Percentiles rank a stretch among this genome's conserved stretches.
Evolutionary conservation across 306 rosid genomes (phyloP).

Genomic region (Trichosanthes truncata): DNA sequence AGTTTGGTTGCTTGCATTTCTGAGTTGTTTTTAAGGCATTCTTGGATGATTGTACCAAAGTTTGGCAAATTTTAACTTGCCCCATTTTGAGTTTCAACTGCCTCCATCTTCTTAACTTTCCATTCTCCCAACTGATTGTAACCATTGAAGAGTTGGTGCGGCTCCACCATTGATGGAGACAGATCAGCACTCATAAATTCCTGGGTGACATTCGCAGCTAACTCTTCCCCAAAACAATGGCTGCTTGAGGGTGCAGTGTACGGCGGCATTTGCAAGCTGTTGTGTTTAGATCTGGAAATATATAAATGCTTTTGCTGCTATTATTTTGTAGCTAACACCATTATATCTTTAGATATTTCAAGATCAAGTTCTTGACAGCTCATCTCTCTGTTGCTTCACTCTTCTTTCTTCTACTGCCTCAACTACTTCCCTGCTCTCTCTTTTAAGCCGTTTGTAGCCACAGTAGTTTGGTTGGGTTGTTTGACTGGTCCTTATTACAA

Average conservation of each 20-base stretch:
- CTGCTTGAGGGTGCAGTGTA: neutral
- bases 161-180: conserved; percentile 6
- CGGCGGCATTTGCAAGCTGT: conserved; percentile 6
- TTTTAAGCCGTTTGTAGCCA: neutral
- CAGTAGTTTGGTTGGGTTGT: neutral
- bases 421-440: conserved; percentile 5
- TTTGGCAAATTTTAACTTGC: neutral
- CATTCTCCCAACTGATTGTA: neutral
- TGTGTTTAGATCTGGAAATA: neutral
- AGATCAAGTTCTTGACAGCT: neutral
- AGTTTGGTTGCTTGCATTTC: neutral
- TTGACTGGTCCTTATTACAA: neutral
- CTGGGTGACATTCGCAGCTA: neutral
- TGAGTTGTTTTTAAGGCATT: neutral
- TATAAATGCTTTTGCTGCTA: neutral
- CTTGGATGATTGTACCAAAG: neutral
- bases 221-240: neutral
- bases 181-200: conserved; percentile 7
- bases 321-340: conserved; percentile 2
- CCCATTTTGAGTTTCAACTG: neutral
- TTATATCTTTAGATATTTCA: neutral
- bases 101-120: neutral
- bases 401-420: neutral
- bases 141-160: neutral
- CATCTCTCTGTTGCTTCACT: neutral